Evolutionary conservation across 257 asterid genomes (phyloP).

Genomic region (Hygrophila difformis): DNA sequence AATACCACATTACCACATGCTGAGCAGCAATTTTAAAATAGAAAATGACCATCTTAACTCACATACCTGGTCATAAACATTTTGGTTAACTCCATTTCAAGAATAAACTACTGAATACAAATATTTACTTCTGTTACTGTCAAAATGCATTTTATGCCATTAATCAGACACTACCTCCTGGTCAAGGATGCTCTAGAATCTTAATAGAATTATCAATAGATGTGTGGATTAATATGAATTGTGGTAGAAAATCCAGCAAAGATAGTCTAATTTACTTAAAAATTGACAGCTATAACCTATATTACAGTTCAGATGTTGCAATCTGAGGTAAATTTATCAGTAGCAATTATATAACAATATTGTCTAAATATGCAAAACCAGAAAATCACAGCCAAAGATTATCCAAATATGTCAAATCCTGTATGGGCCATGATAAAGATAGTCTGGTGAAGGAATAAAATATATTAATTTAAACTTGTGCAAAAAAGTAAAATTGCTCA

Average conservation of each 20-base stretch:
- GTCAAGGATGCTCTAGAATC: conserved; percentile 1
- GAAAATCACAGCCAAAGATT: conserved; percentile 11
- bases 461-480: background rate
- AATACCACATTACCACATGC: too few relatives aligned
- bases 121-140: background rate
- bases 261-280: too few relatives aligned
- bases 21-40: too few relatives aligned
- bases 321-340: conserved; percentile 11
- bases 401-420: conserved; percentile 14
- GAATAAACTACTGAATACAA: too few relatives aligned
- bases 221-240: conserved; percentile 10
- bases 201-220: background rate
- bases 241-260: background rate
- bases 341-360: conserved; percentile 6
- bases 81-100: too few relatives aligned
- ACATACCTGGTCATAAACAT: too few relatives aligned
- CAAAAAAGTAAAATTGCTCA: background rate
- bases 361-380: conserved; percentile 11
- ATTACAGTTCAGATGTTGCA: conserved; percentile 6
- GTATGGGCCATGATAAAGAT: conserved; percentile 1
- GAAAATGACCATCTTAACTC: too few relatives aligned
- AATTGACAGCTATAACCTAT: conserved; percentile 12
- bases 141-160: background rate
- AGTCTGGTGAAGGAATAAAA: background rate
- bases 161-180: background rate